These are phyloP conservation scores for Syncephalis fuscata DNA, from an alignment of 371 early-diverging fungal genomes.

Conservation along the genomic window DNA sequence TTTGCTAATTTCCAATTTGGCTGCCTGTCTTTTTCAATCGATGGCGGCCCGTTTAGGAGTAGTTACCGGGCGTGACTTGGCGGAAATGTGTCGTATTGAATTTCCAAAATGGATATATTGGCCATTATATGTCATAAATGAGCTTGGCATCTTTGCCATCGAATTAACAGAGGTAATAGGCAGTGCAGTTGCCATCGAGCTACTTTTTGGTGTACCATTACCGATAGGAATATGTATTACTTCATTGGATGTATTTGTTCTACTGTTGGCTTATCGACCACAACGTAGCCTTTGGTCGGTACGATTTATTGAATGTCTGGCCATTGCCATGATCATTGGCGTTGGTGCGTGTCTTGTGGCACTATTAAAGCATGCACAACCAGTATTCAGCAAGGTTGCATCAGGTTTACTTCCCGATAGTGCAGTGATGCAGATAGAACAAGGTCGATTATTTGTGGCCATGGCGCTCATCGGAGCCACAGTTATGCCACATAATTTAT, in stretches of 20 bases:
- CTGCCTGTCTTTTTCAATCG: constrained; percentile 41
- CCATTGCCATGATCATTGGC: constrained; percentile 37
- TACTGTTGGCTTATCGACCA: constrained; percentile 40
- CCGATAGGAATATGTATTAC: constrained; percentile 53
- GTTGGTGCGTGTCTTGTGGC: constrained; percentile 50
- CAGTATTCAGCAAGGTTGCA: constrained; percentile 27
- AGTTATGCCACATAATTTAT: constrained; percentile 67
- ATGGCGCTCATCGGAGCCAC: constrained; percentile 50
- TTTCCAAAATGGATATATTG: constrained; percentile 23
- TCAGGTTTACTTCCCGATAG: constrained; percentile 30
- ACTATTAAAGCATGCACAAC: constrained; percentile 39
- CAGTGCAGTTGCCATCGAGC: constrained; percentile 51
- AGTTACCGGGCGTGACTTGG: constrained; percentile 45
- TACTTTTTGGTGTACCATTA: constrained; percentile 34
- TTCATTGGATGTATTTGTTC: constrained; percentile 36
- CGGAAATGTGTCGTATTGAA: constrained; percentile 27
- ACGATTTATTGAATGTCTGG: constrained; percentile 29
- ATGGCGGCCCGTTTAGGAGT: constrained; percentile 48
- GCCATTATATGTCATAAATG: constrained; percentile 40
- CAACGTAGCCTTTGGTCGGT: constrained; percentile 26
- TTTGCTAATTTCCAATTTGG: constrained; percentile 38
- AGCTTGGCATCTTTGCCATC: constrained; percentile 55
- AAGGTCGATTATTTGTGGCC: constrained; percentile 34
- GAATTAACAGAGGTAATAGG: constrained; percentile 68
- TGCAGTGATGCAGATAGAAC: constrained; percentile 22